Base-by-base conservation (phyloP, 108 stramenopile species). In the Cyclotella baltica region DNA sequence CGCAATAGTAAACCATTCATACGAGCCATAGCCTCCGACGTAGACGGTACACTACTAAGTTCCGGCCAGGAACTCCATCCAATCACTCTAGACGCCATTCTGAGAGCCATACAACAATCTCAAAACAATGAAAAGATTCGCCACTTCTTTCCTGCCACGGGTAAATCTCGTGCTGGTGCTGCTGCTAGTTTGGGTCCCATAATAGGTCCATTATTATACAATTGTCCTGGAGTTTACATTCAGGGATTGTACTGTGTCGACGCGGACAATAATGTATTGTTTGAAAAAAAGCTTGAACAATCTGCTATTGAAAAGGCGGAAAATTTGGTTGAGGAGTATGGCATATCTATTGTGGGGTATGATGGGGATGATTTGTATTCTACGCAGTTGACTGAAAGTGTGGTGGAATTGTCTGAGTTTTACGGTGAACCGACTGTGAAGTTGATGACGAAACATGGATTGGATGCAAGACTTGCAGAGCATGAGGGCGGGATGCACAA, bases 161-260 rank as follows among this genome's bases (percentile, higher is more conserved):
- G 96, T 3, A 97, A 97, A 67, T 85, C 93, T 25, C 72, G 92
- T 27, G 69, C 53, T 38, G 96, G 96, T 29, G 94, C 93, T 23
- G 38, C 89, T 64, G 69, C 77, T 55, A 89, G 87, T 59, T 72
- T 97, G 46, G 87, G 87, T 22, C 40, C 69, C 23, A 65, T 57
- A 6, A 40, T 88, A 34, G 83, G 75, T 13, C 62, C 80, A 15
- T 56, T 83, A 1, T 51, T 86, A 0, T 22, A 51, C 9, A 20
- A 81, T 33, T 72, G 63, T 51, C 84, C 84, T 0, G 84, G 84
- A 33, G 84, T 85, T 0, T 85, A 81, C 62, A 78, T 88, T 0
- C 96, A 98, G 67, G 97, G 97, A 11, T 56, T 97, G 38, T 94
- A 96, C 36, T 96, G 94, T 69, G 83, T 96, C 27, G 88, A 89